Conservation (phyloP, 2,329 filamentous ascomycete genomes). For the Coniella vitis region DNA sequence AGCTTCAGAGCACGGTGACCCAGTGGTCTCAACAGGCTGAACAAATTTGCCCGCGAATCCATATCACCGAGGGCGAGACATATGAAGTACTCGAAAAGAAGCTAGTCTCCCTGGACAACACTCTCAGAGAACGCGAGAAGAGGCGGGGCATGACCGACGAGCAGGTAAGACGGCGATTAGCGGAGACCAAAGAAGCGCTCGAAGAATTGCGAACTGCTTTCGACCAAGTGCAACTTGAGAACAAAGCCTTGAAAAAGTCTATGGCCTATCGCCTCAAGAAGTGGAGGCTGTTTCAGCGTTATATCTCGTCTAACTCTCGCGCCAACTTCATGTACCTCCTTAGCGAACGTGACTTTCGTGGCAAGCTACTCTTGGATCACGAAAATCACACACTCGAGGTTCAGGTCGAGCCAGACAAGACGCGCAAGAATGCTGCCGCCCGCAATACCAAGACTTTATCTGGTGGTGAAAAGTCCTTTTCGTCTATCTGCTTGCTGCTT, state of each 20-base stretch:
- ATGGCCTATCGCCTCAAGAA: conserved; percentile 63
- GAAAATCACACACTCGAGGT: conserved; percentile 67
- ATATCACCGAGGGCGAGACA: conserved; percentile 60
- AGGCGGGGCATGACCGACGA: conserved; percentile 58
- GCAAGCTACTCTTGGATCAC: conserved; percentile 74
- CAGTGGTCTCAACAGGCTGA: conserved; percentile 50
- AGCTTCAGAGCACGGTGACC: conserved; percentile 40
- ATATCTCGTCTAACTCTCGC: conserved; percentile 79
- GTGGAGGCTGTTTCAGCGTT: conserved; percentile 75
- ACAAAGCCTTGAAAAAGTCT: conserved; percentile 45
- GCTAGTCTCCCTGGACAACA: conserved; percentile 43
- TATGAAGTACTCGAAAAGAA: conserved; percentile 47
- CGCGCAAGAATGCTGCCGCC: conserved; percentile 60
- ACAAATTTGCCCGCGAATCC: conserved; percentile 48
- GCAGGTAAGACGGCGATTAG: conserved; percentile 50
- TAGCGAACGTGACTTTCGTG: conserved; percentile 82
- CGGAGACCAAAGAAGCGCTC: conserved; percentile 31
- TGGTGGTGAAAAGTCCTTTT: conserved; percentile 96
- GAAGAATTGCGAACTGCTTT: conserved; percentile 37
- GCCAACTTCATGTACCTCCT: conserved; percentile 84
- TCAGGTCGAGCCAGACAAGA: conserved; percentile 65
- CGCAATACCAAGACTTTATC: conserved; percentile 88
- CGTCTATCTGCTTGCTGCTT: conserved; percentile 87
- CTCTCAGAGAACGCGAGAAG: conserved; percentile 49
- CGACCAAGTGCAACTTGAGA: conserved; percentile 35